phyloP scores from a whole-genome alignment of 116 monocot genomes.

The Trichopus zeylanicus region DNA sequence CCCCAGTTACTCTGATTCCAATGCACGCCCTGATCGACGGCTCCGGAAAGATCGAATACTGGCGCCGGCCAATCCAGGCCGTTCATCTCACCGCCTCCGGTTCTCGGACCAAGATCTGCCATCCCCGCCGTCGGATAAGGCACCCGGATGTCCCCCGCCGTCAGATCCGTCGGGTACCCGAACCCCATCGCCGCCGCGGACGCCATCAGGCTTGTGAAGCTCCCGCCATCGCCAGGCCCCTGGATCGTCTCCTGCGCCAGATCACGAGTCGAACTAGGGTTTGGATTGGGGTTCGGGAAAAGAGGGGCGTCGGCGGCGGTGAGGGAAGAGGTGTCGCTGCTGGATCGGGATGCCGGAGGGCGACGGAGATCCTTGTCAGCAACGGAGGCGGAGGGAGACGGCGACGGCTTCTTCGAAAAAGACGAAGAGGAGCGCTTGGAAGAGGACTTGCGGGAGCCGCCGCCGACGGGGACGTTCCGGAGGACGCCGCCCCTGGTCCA shows the following conservation, averaged over 20 bases:
- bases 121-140: background rate
- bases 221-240: background rate
- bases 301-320: background rate
- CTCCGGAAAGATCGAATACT: background rate
- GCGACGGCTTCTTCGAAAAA: background rate
- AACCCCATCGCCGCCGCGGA: background rate
- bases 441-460: background rate
- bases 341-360: background rate
- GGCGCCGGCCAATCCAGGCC: conserved; percentile 1
- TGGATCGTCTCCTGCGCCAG: background rate
- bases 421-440: conserved; percentile 7
- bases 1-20: conserved; percentile 3
- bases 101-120: background rate
- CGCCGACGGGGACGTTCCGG: conserved; percentile 5
- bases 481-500: conserved; percentile 18
- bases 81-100: background rate
- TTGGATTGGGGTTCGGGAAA: background rate
- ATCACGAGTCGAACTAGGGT: background rate
- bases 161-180: background rate
- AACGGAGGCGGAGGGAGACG: background rate
- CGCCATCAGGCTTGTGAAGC: background rate
- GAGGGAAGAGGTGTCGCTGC: conserved; percentile 3
- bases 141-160: background rate
- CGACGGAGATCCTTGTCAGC: background rate
- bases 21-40: background rate